Evolutionary conservation across 352 stramenopile genomes (phyloP), one percentile per base, ranked within the genome.

Genomic region (Globisporangium takayamanum): DNA sequence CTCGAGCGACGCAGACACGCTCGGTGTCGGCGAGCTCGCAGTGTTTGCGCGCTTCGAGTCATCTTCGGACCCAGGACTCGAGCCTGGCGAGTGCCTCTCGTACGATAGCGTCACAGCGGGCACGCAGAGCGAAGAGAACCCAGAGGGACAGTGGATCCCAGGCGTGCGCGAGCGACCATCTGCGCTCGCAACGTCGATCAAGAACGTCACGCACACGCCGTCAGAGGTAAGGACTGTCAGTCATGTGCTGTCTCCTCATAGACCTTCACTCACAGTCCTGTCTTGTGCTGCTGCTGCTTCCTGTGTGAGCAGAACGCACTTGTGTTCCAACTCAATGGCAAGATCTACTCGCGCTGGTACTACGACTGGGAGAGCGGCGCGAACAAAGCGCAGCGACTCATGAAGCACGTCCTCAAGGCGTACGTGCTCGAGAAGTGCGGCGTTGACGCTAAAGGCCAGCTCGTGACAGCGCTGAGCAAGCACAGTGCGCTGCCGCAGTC

Each of bases 61-160:
- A 11, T 66, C 59, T 5, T 62, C 58, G 15, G 70, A 78, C 46
- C 46, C 57, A 6, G 64, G 67, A 11, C 59, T 78, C 30, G 60
- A 62, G 20, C 37, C 72, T 0, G 74, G 80, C 5, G 74, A 87
- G 25, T 73, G 55, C 50, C 60, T 89, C n/a, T 59, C 80, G 6
- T 65, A 81, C 30, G 63, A 68, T 36, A 67, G 62, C 26, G 71
- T 89, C 18, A 53, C 64, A 6, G 55, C 45, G 3, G 62, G 46
- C 12, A 67, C 68, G 30, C 80, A 89, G 60, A 79, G 65, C 7
- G 78, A 88, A 30, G 72, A 62, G 45, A 87, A 88, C 56, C 62
- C 80, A 5, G 76, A 86, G 18, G 74, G 80, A 2, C 64, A 69
- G 37, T 89, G 79, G 79, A 83, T 89, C 47, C 64, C 73, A 0